Percentiles rank a stretch among this genome's conserved stretches.
Evolutionary conservation across 176 grass and related monocot genomes (phyloP).

Genomic region (Puccinellia tenuiflora): DNA sequence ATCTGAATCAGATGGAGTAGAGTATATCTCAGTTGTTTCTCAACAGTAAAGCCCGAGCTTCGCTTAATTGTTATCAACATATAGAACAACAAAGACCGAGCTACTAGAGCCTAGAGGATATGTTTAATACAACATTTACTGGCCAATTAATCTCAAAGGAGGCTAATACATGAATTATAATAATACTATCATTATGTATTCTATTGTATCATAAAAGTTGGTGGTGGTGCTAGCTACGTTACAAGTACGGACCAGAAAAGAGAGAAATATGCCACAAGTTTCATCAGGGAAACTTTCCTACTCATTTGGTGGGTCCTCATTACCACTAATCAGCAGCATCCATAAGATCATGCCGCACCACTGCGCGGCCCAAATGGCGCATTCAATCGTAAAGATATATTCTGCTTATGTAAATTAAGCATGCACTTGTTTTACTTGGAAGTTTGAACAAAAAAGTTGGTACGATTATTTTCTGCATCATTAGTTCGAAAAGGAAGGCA

Average conservation of each 20-base stretch:
- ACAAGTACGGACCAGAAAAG: neutral
- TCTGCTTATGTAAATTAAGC: neutral
- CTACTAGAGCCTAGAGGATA: neutral
- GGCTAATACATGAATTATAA: no score
- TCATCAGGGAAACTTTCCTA: neutral
- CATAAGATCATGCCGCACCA: neutral
- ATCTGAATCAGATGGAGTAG: no score
- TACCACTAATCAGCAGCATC: conserved; percentile 1
- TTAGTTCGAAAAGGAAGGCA: neutral
- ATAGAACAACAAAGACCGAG: neutral
- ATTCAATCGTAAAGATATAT: neutral
- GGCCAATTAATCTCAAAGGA: neutral
- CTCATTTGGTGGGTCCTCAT: neutral
- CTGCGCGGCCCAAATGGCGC: neutral
- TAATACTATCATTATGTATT: neutral
- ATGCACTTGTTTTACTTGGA: neutral
- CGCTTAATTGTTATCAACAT: neutral
- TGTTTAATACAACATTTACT: neutral
- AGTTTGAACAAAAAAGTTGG: no score
- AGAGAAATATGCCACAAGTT: neutral
- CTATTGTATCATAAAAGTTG: neutral
- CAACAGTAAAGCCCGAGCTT: neutral
- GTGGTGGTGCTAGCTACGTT: neutral
- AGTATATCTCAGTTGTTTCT: no score
- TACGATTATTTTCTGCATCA: neutral